Evolutionary conservation across 1,139 yeast species (phyloP).

Genomic region (Yamadazyma songkhlaensis): DNA sequence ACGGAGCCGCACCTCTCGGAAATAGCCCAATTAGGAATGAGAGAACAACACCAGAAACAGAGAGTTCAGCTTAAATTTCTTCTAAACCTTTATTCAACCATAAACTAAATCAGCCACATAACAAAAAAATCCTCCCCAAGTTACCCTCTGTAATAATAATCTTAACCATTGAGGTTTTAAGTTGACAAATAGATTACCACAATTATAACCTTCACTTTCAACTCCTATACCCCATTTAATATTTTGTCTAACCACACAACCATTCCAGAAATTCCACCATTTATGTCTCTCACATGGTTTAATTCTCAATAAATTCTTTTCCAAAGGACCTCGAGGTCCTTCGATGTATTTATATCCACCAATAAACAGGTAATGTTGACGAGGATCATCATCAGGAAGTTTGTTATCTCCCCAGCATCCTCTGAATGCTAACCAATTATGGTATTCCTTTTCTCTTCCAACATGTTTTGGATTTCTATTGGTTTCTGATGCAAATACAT

Average conservation of each 20-base stretch:
- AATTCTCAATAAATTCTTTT: constrained; percentile 66
- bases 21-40: no score
- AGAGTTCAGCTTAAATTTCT: no score
- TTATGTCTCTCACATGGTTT: constrained; percentile 80
- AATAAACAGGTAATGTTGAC: constrained; percentile 78
- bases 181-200: constrained; percentile 57
- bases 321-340: constrained; percentile 89
- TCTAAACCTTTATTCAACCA: constrained; percentile 30
- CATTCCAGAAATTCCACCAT: constrained; percentile 80
- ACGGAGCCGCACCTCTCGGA: neutral
- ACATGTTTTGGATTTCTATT: constrained; percentile 41
- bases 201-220: constrained; percentile 75
- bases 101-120: constrained; percentile 55
- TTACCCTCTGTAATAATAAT: constrained; percentile 45
- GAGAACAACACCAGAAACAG: no score
- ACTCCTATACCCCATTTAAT: constrained; percentile 84
- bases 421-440: constrained; percentile 73
- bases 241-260: constrained; percentile 74
- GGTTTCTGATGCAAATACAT: constrained; percentile 37
- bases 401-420: constrained; percentile 94
- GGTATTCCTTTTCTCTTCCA: constrained; percentile 62
- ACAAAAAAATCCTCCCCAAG: constrained; percentile 74
- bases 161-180: constrained; percentile 51
- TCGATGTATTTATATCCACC: constrained; percentile 88
- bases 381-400: constrained; percentile 60